Conservation (phyloP, 495 filamentous ascomycete species). For the Symbiotaphrina buchneri region DNA sequence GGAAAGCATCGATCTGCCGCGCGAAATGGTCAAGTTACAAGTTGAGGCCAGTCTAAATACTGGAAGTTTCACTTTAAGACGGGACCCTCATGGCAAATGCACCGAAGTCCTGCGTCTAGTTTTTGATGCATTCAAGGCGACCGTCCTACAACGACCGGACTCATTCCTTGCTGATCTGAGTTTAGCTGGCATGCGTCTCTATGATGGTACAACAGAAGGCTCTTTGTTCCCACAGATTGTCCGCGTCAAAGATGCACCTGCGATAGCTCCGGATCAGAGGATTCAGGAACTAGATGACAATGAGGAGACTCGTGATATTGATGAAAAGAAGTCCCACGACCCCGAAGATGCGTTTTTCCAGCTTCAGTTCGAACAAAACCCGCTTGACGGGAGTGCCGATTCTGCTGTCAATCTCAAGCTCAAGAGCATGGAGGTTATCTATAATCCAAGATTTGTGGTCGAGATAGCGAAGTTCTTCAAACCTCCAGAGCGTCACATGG, state of each 20-base stretch:
- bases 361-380: constrained; percentile 81
- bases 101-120: constrained; percentile 72
- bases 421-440: constrained; percentile 89
- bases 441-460: constrained; percentile 81
- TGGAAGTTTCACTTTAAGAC: constrained; percentile 80
- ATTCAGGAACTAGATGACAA: constrained; percentile 40
- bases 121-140: constrained; percentile 83
- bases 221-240: constrained; percentile 87
- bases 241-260: constrained; percentile 67
- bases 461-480: constrained; percentile 87
- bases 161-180: constrained; percentile 74
- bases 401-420: constrained; percentile 74
- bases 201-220: constrained; percentile 82
- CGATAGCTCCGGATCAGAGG: constrained; percentile 20
- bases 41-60: constrained; percentile 74
- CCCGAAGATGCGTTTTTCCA: constrained; percentile 70
- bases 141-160: constrained; percentile 67
- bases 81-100: constrained; percentile 57
- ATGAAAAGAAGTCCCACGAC: constrained; percentile 14
- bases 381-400: constrained; percentile 77
- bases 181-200: constrained; percentile 78
- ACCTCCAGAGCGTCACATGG: constrained; percentile 91
- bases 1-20: constrained; percentile 69
- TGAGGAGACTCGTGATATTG: constrained; percentile 13
- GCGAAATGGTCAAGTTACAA: constrained; percentile 80